phyloP scores from a whole-genome alignment of 2,329 filamentous ascomycete genomes.

The Aulographum hederae region DNA sequence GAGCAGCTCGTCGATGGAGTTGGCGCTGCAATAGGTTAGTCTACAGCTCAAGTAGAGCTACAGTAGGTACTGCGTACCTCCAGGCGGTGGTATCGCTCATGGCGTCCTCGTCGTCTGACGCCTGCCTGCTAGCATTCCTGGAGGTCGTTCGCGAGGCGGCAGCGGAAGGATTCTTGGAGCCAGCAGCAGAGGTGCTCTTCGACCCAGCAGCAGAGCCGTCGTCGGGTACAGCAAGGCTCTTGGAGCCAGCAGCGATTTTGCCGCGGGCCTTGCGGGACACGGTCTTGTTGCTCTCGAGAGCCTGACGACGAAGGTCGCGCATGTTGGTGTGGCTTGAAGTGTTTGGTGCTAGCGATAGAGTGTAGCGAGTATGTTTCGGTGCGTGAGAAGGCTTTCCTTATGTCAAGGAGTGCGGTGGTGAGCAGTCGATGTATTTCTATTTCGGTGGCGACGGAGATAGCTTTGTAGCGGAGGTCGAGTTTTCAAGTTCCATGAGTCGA shows the following conservation, averaged over 20 bases:
- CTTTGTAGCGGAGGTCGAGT: no score
- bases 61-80: constrained; percentile 28
- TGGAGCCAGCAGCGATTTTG: not conserved
- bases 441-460: no score
- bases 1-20: constrained; percentile 47
- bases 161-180: constrained; percentile 22
- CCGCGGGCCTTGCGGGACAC: constrained; percentile 45
- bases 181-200: constrained; percentile 34
- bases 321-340: constrained; percentile 18
- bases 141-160: constrained; percentile 17
- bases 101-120: constrained; percentile 43
- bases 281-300: constrained; percentile 55
- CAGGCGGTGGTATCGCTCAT: constrained; percentile 40
- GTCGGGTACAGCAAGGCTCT: no score
- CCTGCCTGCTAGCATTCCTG: constrained; percentile 39
- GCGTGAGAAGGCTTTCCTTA: no score
- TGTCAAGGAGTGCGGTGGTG: no score
- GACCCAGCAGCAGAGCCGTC: no score
- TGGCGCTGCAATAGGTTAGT: constrained; percentile 7
- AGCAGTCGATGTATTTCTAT: no score
- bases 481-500: no score
- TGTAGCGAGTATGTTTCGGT: no score
- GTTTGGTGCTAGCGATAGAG: no score
- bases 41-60: constrained; percentile 1
- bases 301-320: constrained; percentile 48